These are phyloP conservation scores for Canariomyces notabilis DNA, from an alignment of 2,329 filamentous ascomycete genomes.

Conservation along the genomic window DNA sequence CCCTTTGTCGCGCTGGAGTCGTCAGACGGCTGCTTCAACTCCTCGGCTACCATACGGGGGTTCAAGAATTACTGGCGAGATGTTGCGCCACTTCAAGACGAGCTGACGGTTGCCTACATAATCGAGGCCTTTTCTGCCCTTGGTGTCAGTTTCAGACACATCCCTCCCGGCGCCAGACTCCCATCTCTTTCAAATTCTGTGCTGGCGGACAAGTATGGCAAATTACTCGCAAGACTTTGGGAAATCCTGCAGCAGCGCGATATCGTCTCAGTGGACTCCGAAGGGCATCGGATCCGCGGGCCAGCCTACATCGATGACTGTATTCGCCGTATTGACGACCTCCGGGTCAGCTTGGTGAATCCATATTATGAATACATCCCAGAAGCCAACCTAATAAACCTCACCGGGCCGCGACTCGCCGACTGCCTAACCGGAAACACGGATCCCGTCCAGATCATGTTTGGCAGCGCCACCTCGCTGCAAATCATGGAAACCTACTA, in stretches of 20 bases:
- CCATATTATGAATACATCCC: conserved; percentile 3
- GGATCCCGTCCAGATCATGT: conserved; percentile 37
- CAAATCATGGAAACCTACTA: conserved; percentile 31
- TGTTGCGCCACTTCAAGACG: conserved; percentile 21
- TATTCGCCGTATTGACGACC: neutral
- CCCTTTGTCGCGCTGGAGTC: neutral
- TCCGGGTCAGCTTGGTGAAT: neutral
- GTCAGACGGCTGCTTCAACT: neutral
- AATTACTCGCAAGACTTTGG: neutral
- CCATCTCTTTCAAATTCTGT: neutral
- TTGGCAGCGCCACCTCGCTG: conserved; percentile 33
- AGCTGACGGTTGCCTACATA: conserved; percentile 1
- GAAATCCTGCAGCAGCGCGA: neutral
- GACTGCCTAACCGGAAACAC: conserved; percentile 30
- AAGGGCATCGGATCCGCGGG: neutral
- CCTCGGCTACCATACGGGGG: neutral
- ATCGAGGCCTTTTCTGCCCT: conserved; percentile 1
- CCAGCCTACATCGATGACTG: neutral
- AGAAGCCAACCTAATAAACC: conserved; percentile 23
- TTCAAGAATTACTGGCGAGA: neutral
- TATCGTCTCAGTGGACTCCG: neutral
- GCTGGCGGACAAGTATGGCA: neutral
- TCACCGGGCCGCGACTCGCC: conserved; percentile 28
- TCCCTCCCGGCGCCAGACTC: neutral
- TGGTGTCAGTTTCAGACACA: neutral